Conservation (phyloP, 805 yeast genomes). For the Clavispora santaluciae region DNA sequence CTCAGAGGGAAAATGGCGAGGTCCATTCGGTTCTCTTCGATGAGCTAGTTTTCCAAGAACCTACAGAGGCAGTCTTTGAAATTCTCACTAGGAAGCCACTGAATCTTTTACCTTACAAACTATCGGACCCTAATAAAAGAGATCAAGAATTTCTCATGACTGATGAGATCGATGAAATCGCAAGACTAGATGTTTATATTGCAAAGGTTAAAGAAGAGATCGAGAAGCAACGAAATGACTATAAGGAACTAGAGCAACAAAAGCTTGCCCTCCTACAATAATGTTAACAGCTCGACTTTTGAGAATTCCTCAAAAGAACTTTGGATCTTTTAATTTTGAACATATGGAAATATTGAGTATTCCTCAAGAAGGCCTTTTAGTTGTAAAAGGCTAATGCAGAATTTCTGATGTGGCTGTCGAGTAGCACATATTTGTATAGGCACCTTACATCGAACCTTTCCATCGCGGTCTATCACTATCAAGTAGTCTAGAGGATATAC, state of each 20-base stretch:
- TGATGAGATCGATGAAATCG: conserved; percentile 38
- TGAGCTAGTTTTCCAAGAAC: conserved; percentile 92
- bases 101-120: conserved; percentile 43
- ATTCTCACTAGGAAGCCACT: conserved; percentile 66
- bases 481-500: conserved; percentile 29
- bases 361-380: conserved; percentile 10
- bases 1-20: conserved; percentile 38
- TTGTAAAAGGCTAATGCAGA: conserved; percentile 15
- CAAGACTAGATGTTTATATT: conserved; percentile 36
- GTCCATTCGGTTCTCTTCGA: conserved; percentile 59
- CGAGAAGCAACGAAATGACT: conserved; percentile 36
- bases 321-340: not conserved
- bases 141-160: conserved; percentile 39
- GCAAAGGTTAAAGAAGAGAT: conserved; percentile 36
- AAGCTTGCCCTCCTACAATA: conserved; percentile 35
- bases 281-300: not conserved
- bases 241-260: conserved; percentile 38
- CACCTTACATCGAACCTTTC: conserved; percentile 12
- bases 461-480: conserved; percentile 16
- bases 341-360: conserved; percentile 4
- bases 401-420: conserved; percentile 18
- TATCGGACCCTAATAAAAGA: conserved; percentile 28
- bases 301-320: not conserved
- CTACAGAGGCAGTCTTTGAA: conserved; percentile 85
- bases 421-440: conserved; percentile 10